Base-by-base conservation (phyloP, 768 basidiomycete species). In the Mycena alexandri region DNA sequence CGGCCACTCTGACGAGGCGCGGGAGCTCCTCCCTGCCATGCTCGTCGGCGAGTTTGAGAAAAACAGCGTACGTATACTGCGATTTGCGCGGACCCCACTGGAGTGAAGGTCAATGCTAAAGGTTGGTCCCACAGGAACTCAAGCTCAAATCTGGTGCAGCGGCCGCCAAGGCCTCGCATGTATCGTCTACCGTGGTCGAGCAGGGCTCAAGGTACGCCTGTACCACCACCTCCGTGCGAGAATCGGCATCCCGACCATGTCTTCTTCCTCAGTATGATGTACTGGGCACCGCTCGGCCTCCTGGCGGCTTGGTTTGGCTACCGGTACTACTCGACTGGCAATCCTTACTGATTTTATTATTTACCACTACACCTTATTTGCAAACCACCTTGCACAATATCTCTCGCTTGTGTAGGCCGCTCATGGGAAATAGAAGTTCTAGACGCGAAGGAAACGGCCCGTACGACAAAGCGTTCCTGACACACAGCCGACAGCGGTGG, bases 1-100 rank as follows among this genome's bases (percentile, higher is more conserved):
- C 34, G 98, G 98, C 34, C 98, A 99, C 86, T 98, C 96, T 0
- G 97, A 99, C 73, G 98, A 99, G 81, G 98, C 98, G 25, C 90
- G 98, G 58, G 91, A 85, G 14, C 86, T 96, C 65, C 85, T 99
- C 58, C 88, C 87, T 19, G 90, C 79, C 71, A 88, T 98, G 86
- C 81, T 89, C 46, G 84, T 98, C 57, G 96, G 96, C 59, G 88
- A 93, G 1, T 94, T 96, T 72, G 92, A 93, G 76, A 83, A 90
- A 73, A 84, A 81, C 72, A 84, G 84, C 53, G 92, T 93, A 76
- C 78, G 88, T 82, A 38, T 14, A 63, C 33, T 14, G 14, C 50
- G 51, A 67, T 50, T 47, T 25, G 64, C 21, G 42, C 44, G 53
- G n/a, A 52, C 34, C 14, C 1, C 55, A 29, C 62, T 68, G 60